A percentile compares a stretch with the other conserved stretches of the same genome.
phyloP scores from a whole-genome alignment of 202 grass and related monocot species.

The Dendrocalamus latiflorus region DNA sequence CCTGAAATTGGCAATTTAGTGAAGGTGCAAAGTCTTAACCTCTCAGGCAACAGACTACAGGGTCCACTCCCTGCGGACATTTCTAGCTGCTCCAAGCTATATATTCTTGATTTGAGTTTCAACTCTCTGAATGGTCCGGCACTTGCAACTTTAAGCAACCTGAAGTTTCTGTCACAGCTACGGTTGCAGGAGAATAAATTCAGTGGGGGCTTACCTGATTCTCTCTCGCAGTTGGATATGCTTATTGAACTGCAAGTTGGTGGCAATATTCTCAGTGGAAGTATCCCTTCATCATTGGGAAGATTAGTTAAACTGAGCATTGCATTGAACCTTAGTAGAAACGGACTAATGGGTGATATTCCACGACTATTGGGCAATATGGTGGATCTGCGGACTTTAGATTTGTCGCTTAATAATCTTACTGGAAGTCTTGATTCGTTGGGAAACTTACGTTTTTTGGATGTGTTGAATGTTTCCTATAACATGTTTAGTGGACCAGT shows the following conservation, averaged over 20 bases:
- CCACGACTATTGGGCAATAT: no score
- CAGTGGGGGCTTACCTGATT: conserved; percentile 57
- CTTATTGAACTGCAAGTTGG: conserved; percentile 72
- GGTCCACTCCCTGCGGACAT: no score
- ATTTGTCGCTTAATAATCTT: conserved; percentile 78
- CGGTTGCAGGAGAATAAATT: conserved; percentile 67
- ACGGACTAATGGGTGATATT: conserved; percentile 51
- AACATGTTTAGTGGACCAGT: conserved; percentile 65
- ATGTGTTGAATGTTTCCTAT: conserved; percentile 61
- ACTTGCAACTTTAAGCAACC: conserved; percentile 35
- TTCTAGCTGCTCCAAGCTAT: no score
- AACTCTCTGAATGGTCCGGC: conserved; percentile 62
- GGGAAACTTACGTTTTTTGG: conserved; percentile 33
- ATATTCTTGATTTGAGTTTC: conserved; percentile 73
- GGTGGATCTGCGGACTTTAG: no score
- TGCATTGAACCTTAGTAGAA: conserved; percentile 65
- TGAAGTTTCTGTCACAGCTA: conserved; percentile 43
- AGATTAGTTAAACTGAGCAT: conserved; percentile 39
- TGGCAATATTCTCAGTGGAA: conserved; percentile 62
- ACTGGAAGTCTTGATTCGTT: conserved; percentile 45
- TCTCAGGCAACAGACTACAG: no score
- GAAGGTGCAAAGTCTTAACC: no score
- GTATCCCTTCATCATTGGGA: conserved; percentile 59
- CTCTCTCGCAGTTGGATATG: conserved; percentile 34
- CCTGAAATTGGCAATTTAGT: no score